These are phyloP conservation scores for Apiotrichum mycotoxinovorans DNA, from an alignment of 1,284 basidiomycete species.

Conservation along the genomic window DNA sequence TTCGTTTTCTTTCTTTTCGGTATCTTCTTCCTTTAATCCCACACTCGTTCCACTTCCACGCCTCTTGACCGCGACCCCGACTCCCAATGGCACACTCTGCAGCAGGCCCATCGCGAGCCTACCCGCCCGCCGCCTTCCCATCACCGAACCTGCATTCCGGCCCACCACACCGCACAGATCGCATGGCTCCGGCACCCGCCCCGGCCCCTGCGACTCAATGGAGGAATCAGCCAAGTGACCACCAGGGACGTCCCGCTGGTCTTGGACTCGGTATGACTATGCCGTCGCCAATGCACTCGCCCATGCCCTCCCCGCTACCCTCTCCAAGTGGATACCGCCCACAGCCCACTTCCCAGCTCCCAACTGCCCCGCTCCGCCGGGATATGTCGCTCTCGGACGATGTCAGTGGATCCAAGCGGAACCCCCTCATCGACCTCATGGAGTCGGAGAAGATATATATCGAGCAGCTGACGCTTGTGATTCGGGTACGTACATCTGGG, in stretches of 20 bases:
- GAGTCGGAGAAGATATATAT: slow-evolving; percentile 91
- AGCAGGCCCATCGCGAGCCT: slow-evolving; percentile 23
- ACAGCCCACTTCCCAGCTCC: not conserved
- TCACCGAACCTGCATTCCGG: not conserved
- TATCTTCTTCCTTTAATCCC: not conserved
- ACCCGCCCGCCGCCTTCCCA: not conserved
- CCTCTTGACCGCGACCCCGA: no score
- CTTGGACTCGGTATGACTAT: slow-evolving; percentile 3
- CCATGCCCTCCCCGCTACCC: not conserved
- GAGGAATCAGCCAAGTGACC: not conserved
- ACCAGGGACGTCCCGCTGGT: not conserved
- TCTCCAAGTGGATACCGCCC: not conserved
- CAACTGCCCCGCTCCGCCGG: slow-evolving; percentile 2
- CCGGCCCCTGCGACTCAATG: not conserved
- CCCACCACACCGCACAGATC: slow-evolving; percentile 7
- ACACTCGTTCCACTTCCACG: not conserved
- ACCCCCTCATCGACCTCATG: slow-evolving; percentile 86
- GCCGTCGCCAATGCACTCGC: not conserved
- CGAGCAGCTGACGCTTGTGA: slow-evolving; percentile 83
- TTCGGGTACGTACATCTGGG: slow-evolving; percentile 62
- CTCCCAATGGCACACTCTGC: slow-evolving; percentile 21
- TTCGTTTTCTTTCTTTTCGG: not conserved
- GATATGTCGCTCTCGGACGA: not conserved
- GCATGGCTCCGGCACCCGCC: slow-evolving; percentile 2
- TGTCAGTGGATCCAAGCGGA: slow-evolving; percentile 45